Evolutionary conservation across 352 stramenopile genomes (phyloP).

Genomic region (Pythium sukuiense): DNA sequence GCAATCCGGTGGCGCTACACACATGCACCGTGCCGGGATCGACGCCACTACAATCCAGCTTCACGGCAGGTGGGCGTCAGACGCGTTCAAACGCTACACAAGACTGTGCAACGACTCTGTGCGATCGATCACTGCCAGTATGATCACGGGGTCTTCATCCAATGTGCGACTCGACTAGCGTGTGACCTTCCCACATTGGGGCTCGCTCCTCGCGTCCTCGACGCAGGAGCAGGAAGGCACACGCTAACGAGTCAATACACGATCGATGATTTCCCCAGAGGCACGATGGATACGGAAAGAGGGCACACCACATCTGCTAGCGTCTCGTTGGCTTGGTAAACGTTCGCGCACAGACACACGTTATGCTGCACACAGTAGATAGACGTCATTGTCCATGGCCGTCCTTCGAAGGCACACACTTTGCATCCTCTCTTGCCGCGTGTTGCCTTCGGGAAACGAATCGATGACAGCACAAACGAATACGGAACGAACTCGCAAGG

Average conservation of each 20-base stretch:
- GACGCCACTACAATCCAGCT: conserved; percentile 10
- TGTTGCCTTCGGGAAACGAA: conserved; percentile 7
- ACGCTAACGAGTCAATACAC: conserved; percentile 1
- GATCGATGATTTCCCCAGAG: not conserved
- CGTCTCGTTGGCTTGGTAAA: conserved; percentile 1
- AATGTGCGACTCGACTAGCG: not conserved
- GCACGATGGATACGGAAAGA: not conserved
- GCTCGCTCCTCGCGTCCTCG: not conserved
- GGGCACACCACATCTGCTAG: conserved; percentile 9
- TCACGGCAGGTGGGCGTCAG: conserved; percentile 32
- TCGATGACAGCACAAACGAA: not conserved
- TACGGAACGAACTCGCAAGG: not conserved
- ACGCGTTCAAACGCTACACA: conserved; percentile 36
- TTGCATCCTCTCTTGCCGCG: conserved; percentile 15
- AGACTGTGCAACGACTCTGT: conserved; percentile 2
- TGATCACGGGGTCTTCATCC: not conserved
- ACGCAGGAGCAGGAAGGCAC: not conserved
- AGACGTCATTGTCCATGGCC: conserved; percentile 14
- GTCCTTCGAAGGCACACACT: conserved; percentile 9
- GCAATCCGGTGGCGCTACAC: conserved; percentile 4
- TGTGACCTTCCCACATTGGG: not conserved
- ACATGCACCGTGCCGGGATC: conserved; percentile 9
- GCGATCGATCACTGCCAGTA: not conserved
- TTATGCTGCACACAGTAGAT: conserved; percentile 18
- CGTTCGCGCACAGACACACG: conserved; percentile 12